These are phyloP conservation scores for Candida frijolesensis DNA, from an alignment of 1,139 yeast species.

Conservation along the genomic window DNA sequence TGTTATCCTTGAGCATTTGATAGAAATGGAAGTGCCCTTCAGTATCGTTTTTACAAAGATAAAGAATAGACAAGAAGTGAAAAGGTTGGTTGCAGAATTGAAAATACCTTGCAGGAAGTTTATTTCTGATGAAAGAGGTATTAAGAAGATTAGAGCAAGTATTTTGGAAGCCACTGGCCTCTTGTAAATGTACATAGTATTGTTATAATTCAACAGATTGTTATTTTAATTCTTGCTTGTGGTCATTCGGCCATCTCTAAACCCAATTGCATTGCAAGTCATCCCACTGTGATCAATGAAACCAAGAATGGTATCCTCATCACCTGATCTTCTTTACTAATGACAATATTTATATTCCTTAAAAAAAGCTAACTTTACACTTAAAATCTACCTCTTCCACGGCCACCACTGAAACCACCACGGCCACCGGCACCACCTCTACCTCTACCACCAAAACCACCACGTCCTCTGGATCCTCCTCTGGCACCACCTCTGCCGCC, in stretches of 20 bases:
- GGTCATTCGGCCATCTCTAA: no score
- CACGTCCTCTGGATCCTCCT: conserved; percentile 41
- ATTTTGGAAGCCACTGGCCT: conserved; percentile 27
- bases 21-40: conserved; percentile 61
- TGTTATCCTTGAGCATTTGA: conserved; percentile 51
- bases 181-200: not conserved
- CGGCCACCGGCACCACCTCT: conserved; percentile 36
- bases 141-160: conserved; percentile 31
- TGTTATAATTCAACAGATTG: not conserved
- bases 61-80: conserved; percentile 48
- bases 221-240: no score
- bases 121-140: not conserved
- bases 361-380: not conserved
- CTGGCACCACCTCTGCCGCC: conserved; percentile 39
- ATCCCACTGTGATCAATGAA: no score
- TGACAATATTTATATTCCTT: no score
- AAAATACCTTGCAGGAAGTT: conserved; percentile 12
- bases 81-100: conserved; percentile 14
- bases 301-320: no score
- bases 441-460: conserved; percentile 37
- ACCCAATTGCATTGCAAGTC: no score
- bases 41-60: conserved; percentile 77
- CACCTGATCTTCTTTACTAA: not conserved
- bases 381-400: conserved; percentile 24
- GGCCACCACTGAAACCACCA: conserved; percentile 40